phyloP scores from a whole-genome alignment of 768 basidiomycete species.

The Porphyrellus cyaneotinctus region DNA sequence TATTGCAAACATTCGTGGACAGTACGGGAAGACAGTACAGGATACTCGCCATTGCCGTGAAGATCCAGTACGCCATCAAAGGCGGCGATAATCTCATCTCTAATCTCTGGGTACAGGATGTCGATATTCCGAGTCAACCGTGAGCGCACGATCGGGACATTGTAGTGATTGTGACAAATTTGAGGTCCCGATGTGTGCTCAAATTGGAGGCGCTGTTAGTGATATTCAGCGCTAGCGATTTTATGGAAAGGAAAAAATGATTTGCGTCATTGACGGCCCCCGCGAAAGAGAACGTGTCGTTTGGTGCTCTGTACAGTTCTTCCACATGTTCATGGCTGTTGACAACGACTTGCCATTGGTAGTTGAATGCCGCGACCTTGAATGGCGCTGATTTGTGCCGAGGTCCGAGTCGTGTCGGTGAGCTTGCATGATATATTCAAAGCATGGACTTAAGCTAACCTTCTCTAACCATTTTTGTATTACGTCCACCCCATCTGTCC shows the following conservation, averaged over 20 bases:
- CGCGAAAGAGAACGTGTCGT: not conserved
- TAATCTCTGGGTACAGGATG: slow-evolving; percentile 37
- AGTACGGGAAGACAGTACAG: not conserved
- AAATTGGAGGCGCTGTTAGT: slow-evolving; percentile 32
- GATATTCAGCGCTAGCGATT: not conserved
- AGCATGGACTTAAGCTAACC: slow-evolving; percentile 8
- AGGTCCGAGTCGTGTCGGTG: too few species aligned
- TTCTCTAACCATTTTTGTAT: slow-evolving; percentile 32
- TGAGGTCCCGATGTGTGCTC: slow-evolving; percentile 37
- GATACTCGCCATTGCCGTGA: slow-evolving; percentile 13
- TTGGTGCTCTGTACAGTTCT: slow-evolving; percentile 4
- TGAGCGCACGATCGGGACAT: slow-evolving; percentile 26
- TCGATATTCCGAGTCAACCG: slow-evolving; percentile 36
- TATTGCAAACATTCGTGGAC: not conserved
- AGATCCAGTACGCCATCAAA: slow-evolving; percentile 37
- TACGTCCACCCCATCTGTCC: slow-evolving; percentile 14
- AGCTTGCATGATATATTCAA: not conserved
- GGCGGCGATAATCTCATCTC: slow-evolving; percentile 41
- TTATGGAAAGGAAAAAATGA: not conserved
- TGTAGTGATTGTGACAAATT: slow-evolving; percentile 29
- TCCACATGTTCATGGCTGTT: slow-evolving; percentile 17
- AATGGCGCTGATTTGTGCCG: not conserved
- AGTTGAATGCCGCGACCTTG: not conserved
- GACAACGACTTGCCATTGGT: not conserved
- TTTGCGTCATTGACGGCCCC: slow-evolving; percentile 33